These are phyloP conservation scores for Boletus rufocinnamomeus DNA, from an alignment of 768 basidiomycete species.

Conservation along the genomic window DNA sequence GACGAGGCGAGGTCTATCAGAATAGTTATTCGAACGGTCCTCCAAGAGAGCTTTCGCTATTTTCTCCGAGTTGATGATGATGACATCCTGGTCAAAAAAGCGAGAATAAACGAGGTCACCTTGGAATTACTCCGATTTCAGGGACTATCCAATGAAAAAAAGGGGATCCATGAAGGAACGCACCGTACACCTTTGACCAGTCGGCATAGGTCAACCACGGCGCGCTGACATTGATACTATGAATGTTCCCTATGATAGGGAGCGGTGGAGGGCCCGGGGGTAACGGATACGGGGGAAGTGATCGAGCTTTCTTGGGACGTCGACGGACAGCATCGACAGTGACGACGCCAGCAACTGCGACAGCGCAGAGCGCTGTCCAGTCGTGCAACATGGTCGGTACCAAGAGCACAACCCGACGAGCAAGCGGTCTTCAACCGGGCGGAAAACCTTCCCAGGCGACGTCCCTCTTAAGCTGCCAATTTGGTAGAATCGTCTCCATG, in stretches of 20 bases:
- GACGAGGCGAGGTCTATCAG: conserved; percentile 18
- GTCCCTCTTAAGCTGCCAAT: background rate
- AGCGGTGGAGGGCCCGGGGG: conserved; percentile 15
- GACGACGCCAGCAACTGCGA: background rate
- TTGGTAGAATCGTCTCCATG: background rate
- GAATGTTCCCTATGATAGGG: conserved; percentile 22
- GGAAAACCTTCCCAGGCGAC: background rate
- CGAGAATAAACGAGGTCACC: conserved; percentile 18
- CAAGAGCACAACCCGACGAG: background rate
- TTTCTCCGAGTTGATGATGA: conserved; percentile 19
- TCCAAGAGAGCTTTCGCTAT: conserved; percentile 18
- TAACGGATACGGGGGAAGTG: background rate
- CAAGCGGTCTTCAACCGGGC: background rate
- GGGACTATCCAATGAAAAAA: background rate
- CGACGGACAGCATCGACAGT: conserved; percentile 1
- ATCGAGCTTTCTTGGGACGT: background rate
- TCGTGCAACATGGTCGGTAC: background rate
- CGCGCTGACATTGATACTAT: conserved; percentile 2
- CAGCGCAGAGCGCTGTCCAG: conserved; percentile 1
- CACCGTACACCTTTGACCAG: conserved; percentile 16
- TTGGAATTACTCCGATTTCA: background rate
- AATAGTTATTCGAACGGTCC: conserved; percentile 22
- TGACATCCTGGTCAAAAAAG: conserved; percentile 13
- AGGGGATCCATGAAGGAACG: background rate
- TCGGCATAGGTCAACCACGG: conserved; percentile 20